phyloP scores from a whole-genome alignment of 139 green algal genomes.

The Ostreobium quekettii region DNA sequence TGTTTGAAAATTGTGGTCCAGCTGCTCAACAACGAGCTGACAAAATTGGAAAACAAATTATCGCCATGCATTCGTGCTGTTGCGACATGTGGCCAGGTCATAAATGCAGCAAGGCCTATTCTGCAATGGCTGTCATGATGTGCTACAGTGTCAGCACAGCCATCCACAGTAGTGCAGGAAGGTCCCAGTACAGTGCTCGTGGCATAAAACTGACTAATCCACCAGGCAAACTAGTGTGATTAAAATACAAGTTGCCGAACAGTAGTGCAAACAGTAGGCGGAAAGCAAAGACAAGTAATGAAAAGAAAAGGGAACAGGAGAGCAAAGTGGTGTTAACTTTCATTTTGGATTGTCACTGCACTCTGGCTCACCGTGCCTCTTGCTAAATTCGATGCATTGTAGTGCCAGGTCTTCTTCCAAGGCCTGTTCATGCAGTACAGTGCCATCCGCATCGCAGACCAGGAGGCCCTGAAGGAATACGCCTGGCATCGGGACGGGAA shows the following conservation, averaged over 20 bases:
- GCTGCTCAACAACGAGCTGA: no score
- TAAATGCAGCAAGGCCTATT: no score
- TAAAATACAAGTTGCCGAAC: no score
- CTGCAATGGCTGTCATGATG: no score
- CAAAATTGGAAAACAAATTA: no score
- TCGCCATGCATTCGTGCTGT: no score
- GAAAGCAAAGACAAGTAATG: neutral
- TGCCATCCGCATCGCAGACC: constrained; percentile 40
- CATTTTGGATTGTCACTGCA: neutral
- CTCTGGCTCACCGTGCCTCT: constrained; percentile 24
- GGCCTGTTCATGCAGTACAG: constrained; percentile 33
- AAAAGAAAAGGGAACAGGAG: neutral
- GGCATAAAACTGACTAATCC: neutral
- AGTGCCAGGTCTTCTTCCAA: constrained; percentile 38
- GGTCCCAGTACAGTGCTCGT: neutral
- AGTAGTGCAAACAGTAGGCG: no score
- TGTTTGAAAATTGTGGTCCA: no score
- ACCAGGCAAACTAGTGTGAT: no score
- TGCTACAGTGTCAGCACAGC: no score
- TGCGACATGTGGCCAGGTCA: no score
- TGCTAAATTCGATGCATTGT: constrained; percentile 46
- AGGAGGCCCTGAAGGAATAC: constrained; percentile 60
- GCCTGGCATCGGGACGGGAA: constrained; percentile 30
- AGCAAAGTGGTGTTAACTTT: neutral
- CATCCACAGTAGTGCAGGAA: no score